Evolutionary conservation across 805 yeast genomes (phyloP).

Genomic region (Saturnispora hagleri): DNA sequence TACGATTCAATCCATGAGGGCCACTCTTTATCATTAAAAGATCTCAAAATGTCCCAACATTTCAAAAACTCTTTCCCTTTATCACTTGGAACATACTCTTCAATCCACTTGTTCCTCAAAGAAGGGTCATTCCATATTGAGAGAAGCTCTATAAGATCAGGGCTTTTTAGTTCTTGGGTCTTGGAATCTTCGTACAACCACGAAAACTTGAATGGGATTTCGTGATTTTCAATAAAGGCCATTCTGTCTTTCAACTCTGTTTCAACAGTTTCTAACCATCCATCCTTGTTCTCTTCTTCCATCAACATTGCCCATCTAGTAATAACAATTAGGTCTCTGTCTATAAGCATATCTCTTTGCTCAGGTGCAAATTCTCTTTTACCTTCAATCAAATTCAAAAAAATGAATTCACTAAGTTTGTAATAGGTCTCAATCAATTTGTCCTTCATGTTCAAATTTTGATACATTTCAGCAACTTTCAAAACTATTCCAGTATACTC

Average conservation of each 20-base stretch:
- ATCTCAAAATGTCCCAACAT: conserved; percentile 21
- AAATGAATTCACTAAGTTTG: conserved; percentile 21
- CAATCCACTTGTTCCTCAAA: conserved; percentile 16
- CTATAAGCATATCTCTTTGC: conserved; percentile 19
- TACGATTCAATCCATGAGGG: conserved; percentile 70
- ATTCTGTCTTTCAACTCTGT: conserved; percentile 23
- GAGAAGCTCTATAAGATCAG: conserved; percentile 18
- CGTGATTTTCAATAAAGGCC: conserved; percentile 19
- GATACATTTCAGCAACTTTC: conserved; percentile 82
- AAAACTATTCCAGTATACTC: conserved; percentile 88
- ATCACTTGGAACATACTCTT: conserved; percentile 15
- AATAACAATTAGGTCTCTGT: conserved; percentile 23
- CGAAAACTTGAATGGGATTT: conserved; percentile 7
- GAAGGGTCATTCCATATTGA: conserved; percentile 13
- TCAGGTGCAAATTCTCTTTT: conserved; percentile 15
- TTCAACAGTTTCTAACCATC: conserved; percentile 9
- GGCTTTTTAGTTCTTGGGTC: not conserved
- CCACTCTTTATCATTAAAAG: conserved; percentile 34
- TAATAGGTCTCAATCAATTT: conserved; percentile 54
- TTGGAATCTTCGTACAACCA: conserved; percentile 5
- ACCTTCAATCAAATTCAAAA: conserved; percentile 20
- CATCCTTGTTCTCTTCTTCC: conserved; percentile 5
- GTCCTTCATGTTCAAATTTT: conserved; percentile 47
- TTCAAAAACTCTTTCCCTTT: conserved; percentile 16
- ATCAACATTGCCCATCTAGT: conserved; percentile 22